Evolutionary conservation across 2,329 filamentous ascomycete species (phyloP).

Genomic region (Cladosporium oxysporum): DNA sequence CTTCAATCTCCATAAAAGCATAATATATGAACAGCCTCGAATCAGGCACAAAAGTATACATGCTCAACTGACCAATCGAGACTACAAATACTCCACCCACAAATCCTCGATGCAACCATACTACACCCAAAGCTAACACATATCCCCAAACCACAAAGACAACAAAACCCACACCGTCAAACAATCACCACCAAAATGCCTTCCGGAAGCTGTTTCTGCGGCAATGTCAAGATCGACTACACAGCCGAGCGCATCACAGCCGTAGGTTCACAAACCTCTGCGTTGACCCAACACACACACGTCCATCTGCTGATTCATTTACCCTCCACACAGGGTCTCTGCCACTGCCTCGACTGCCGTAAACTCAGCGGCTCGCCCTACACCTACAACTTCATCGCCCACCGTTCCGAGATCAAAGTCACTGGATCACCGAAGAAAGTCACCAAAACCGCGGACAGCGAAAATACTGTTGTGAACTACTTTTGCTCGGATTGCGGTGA

Average conservation of each 20-base stretch:
- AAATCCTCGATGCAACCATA: no score
- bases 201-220: conserved; percentile 9
- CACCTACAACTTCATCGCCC: conserved; percentile 6
- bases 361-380: conserved; percentile 8
- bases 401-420: conserved; percentile 6
- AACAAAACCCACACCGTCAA: not conserved
- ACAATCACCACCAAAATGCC: not conserved
- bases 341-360: conserved; percentile 12
- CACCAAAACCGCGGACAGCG: not conserved
- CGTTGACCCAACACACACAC: not conserved
- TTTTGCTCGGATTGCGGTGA: conserved; percentile 14
- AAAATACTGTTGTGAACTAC: not conserved
- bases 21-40: not conserved
- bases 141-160: not conserved
- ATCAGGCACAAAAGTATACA: not conserved
- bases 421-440: not conserved
- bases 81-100: not conserved
- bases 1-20: not conserved
- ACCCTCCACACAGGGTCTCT: not conserved
- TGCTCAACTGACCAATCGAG: not conserved
- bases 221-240: conserved; percentile 6
- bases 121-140: no score
- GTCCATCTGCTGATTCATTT: not conserved
- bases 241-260: not conserved
- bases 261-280: not conserved